These are phyloP conservation scores for Fusarium redolens DNA, from an alignment of 2,329 filamentous ascomycete genomes.

Conservation along the genomic window DNA sequence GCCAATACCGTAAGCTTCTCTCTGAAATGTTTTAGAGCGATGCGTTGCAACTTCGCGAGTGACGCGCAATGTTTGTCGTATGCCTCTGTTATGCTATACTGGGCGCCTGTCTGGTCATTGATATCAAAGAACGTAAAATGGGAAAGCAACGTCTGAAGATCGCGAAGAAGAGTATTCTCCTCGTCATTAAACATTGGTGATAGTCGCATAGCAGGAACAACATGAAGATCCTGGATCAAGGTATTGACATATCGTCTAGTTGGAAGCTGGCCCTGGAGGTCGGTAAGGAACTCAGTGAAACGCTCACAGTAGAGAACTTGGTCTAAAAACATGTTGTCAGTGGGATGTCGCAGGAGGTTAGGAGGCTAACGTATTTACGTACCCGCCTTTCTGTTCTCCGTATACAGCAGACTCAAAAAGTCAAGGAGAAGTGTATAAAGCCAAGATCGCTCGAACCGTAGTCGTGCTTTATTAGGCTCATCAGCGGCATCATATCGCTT, in stretches of 20 bases:
- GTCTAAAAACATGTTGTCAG: slow-evolving; percentile 56
- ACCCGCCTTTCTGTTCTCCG: slow-evolving; percentile 61
- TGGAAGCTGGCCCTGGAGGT: slow-evolving; percentile 92
- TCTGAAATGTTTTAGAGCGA: slow-evolving; percentile 83
- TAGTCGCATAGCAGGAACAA: slow-evolving; percentile 79
- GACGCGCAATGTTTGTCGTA: slow-evolving; percentile 83
- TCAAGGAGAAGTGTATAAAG: slow-evolving; percentile 86
- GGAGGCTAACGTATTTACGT: slow-evolving; percentile 20
- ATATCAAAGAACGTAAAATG: slow-evolving; percentile 92
- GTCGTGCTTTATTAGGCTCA: slow-evolving; percentile 77
- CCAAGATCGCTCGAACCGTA: slow-evolving; percentile 95
- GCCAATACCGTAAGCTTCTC: slow-evolving; percentile 92
- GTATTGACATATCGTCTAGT: slow-evolving; percentile 94
- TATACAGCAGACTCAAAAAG: slow-evolving; percentile 81
- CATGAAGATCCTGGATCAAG: slow-evolving; percentile 84
- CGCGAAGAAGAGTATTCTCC: slow-evolving; percentile 80
- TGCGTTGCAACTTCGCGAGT: slow-evolving; percentile 82
- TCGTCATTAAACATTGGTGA: slow-evolving; percentile 83
- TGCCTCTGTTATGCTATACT: slow-evolving; percentile 76
- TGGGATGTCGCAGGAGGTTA: not conserved
- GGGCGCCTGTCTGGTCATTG: slow-evolving; percentile 87
- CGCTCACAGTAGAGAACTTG: slow-evolving; percentile 87
- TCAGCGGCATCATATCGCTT: slow-evolving; percentile 92
- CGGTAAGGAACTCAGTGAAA: slow-evolving; percentile 90
- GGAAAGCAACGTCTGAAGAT: slow-evolving; percentile 81